Evolutionary conservation across 345 rosid species (phyloP).

Genomic region (Chamaenerion angustifolium): DNA sequence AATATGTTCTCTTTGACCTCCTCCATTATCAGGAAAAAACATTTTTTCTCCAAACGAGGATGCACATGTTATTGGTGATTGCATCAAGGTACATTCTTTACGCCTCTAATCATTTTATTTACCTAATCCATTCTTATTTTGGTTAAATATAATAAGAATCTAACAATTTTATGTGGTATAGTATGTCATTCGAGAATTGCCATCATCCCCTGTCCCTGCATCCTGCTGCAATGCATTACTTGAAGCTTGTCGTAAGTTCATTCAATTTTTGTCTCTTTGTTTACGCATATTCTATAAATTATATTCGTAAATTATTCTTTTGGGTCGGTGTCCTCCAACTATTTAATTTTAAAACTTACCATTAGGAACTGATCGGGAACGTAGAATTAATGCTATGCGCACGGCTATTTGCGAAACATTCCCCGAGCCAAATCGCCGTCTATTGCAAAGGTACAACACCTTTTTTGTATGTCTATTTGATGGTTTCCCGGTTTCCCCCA

Average conservation of each 20-base stretch:
- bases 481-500: too few species aligned
- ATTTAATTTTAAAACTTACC: too few species aligned
- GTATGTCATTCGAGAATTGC: constrained; percentile 91
- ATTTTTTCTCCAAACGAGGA: constrained; percentile 67
- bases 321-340: too few species aligned
- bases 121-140: neutral
- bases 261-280: neutral
- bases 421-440: constrained; percentile 95
- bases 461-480: too few species aligned
- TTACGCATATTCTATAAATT: too few species aligned
- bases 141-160: neutral
- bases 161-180: constrained; percentile 17
- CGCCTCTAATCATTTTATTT: constrained; percentile 1
- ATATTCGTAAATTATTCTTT: too few species aligned
- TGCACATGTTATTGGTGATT: constrained; percentile 86
- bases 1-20: neutral
- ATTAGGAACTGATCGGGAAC: constrained; percentile 54
- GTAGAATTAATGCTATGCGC: constrained; percentile 70
- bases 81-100: constrained; percentile 57
- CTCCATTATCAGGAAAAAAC: constrained; percentile 43
- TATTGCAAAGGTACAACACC: constrained; percentile 62
- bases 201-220: constrained; percentile 98
- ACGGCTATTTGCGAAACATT: constrained; percentile 83
- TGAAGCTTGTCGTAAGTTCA: constrained; percentile 81
- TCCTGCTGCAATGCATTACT: constrained; percentile 94